Percentiles rank a stretch among this genome's conserved stretches.
Conservation (phyloP, 1,139 yeast genomes). For the Suhomyces choctaworum region DNA sequence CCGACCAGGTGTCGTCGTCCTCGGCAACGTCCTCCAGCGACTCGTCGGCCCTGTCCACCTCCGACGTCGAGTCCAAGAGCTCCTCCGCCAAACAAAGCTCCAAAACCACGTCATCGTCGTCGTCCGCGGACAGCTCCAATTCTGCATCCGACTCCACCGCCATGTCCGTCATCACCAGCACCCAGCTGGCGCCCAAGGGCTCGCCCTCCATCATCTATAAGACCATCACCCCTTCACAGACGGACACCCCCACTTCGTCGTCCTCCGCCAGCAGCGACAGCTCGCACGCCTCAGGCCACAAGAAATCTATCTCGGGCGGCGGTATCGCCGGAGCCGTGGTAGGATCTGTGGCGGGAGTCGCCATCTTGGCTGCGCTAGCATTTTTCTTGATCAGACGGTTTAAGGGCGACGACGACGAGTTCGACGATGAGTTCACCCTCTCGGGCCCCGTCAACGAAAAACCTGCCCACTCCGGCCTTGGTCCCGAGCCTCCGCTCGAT, state of each 20-base stretch:
- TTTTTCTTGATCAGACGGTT: slow-evolving; percentile 46
- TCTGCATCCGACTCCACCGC: slow-evolving; percentile 6
- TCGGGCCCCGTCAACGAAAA: slow-evolving; percentile 32
- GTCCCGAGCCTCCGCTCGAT: slow-evolving; percentile 10
- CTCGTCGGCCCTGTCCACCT: slow-evolving; percentile 15
- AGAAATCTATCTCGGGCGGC: slow-evolving; percentile 50
- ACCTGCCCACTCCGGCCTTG: slow-evolving; percentile 10
- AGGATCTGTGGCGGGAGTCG: slow-evolving; percentile 58
- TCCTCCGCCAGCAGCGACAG: slow-evolving; percentile 5
- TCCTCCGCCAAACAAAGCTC: slow-evolving; percentile 3
- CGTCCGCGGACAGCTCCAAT: neutral
- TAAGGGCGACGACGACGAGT: slow-evolving; percentile 35
- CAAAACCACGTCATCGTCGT: slow-evolving; percentile 3
- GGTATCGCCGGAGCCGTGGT: slow-evolving; percentile 75
- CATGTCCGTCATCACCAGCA: slow-evolving; percentile 14
- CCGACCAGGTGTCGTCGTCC: neutral
- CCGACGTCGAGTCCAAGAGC: slow-evolving; percentile 3
- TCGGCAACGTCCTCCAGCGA: slow-evolving; percentile 14
- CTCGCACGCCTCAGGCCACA: slow-evolving; percentile 13
- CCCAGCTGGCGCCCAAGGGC: slow-evolving; percentile 12
- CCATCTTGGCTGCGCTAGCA: slow-evolving; percentile 25
- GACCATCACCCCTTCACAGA: slow-evolving; percentile 17
- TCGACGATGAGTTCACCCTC: slow-evolving; percentile 39
- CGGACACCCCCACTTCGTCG: slow-evolving; percentile 8
- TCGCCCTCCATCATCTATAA: slow-evolving; percentile 16